These are phyloP conservation scores for Neoboletus magnificus DNA, from an alignment of 768 basidiomycete species.

Conservation along the genomic window DNA sequence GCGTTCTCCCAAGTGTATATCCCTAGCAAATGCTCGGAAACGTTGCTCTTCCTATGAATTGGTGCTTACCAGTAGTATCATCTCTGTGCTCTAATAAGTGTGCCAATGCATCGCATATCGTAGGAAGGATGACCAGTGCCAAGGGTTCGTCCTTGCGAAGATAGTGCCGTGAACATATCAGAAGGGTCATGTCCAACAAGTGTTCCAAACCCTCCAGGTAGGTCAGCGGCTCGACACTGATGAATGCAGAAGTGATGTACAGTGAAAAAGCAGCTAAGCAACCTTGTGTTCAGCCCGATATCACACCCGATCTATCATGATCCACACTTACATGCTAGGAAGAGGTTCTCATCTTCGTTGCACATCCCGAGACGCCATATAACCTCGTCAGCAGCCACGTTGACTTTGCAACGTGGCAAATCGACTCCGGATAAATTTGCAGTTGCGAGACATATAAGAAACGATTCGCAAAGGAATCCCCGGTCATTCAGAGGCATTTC, in stretches of 20 bases:
- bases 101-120: conserved; percentile 48
- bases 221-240: conserved; percentile 34
- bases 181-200: conserved; percentile 46
- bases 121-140: conserved; percentile 46
- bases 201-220: conserved; percentile 44
- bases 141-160: conserved; percentile 48
- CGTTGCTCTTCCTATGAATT: not conserved
- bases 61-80: conserved; percentile 26
- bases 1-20: conserved; percentile 24
- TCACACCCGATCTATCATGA: not conserved
- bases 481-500: conserved; percentile 1
- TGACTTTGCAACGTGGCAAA: conserved; percentile 2
- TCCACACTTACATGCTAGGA: conserved; percentile 39
- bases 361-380: conserved; percentile 38
- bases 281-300: not conserved
- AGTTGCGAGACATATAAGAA: conserved; percentile 37
- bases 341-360: conserved; percentile 31
- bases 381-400: conserved; percentile 25
- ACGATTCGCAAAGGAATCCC: conserved; percentile 32
- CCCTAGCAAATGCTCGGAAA: conserved; percentile 7
- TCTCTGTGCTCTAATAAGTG: conserved; percentile 34
- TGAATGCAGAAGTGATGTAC: conserved; percentile 35
- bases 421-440: conserved; percentile 12
- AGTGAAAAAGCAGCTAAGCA: conserved; percentile 45
- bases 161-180: conserved; percentile 46